phyloP scores from a whole-genome alignment of 1,284 basidiomycete species.

The Ceraceosorus guamensis region DNA sequence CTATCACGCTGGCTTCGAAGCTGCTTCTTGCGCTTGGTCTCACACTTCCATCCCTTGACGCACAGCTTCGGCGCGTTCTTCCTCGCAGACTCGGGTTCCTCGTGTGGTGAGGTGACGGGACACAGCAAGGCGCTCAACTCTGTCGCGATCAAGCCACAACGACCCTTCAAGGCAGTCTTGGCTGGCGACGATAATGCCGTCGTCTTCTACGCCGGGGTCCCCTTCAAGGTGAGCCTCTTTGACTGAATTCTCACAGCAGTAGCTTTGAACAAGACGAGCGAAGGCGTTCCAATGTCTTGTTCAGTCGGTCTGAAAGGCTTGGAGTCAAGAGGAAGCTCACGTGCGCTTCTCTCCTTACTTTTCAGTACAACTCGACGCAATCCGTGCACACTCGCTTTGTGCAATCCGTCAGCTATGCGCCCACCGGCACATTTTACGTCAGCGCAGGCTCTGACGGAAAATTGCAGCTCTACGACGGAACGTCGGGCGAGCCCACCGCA shows the following conservation, averaged over 20 bases:
- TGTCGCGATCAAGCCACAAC: slow-evolving; percentile 77
- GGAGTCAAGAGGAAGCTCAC: no score
- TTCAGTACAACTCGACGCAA: slow-evolving; percentile 32
- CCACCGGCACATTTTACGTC: slow-evolving; percentile 58
- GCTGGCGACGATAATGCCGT: slow-evolving; percentile 67
- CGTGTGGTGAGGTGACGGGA: slow-evolving; percentile 85
- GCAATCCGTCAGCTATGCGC: slow-evolving; percentile 78
- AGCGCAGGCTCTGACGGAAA: slow-evolving; percentile 88
- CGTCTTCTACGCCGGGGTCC: slow-evolving; percentile 67
- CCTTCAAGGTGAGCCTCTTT: slow-evolving; percentile 55
- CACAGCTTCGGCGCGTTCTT: slow-evolving; percentile 37
- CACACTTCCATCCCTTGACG: neutral
- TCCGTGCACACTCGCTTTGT: slow-evolving; percentile 83
- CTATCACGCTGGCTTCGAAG: neutral
- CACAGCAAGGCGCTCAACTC: slow-evolving; percentile 91
- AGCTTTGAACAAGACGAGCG: no score
- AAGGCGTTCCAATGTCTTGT: no score
- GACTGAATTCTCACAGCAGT: no score
- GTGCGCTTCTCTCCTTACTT: no score
- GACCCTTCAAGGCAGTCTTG: slow-evolving; percentile 73
- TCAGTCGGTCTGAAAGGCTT: no score
- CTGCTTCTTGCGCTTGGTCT: neutral
- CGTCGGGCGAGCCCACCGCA: slow-evolving; percentile 63
- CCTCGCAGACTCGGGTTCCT: slow-evolving; percentile 61
- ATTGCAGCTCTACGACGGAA: slow-evolving; percentile 82